Evolutionary conservation across 352 stramenopile genomes (phyloP), one percentile per base, ranked within the genome.

Genomic region (Phytophthora ohioensis): DNA sequence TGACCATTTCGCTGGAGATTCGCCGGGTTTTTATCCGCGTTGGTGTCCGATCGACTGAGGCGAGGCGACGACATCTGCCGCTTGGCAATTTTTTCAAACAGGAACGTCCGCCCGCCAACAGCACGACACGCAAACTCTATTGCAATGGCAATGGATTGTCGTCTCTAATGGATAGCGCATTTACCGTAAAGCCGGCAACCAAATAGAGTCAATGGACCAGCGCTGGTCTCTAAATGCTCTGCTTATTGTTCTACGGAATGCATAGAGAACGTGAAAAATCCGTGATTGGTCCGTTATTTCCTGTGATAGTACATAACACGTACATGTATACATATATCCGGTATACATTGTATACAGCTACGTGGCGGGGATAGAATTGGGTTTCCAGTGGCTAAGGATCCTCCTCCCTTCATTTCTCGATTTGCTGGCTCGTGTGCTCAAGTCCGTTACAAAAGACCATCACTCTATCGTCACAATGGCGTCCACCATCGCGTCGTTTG

Each of bases 401-500:
- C 51, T 63, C 48, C 46, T 30, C 21, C 57, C 48, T 64, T 67
- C 71, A 79, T 75, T 79, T 32, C 38, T 17, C 67, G 42, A 76
- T 79, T 75, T 73, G 71, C 69, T 58, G 32, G 68, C 63, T 63
- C 41, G 27, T 32, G 27, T 39, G 45, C 51, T 39, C 42, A 54
- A 46, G 56, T 48, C 47, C 30, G 27, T 57, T 12, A 46, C 52
- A 17, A 12, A 48, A 58, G 31, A 38, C 67, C 43, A 21, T 15
- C 46, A 46, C 15, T 34, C 39, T 5, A 30, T 27, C 31, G 42
- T 27, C 21, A 27, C 42, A 6, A 71, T 75, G 62, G 56, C 63
- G 45, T 75, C 67, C 45, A 73, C 71, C 0, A 75, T 78, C 60
- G 69, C 79, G 55, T 87, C 80, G 38, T 87, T 87, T 61, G 70